phyloP scores from a whole-genome alignment of 345 rosid species.

The Gossypium herbaceum region DNA sequence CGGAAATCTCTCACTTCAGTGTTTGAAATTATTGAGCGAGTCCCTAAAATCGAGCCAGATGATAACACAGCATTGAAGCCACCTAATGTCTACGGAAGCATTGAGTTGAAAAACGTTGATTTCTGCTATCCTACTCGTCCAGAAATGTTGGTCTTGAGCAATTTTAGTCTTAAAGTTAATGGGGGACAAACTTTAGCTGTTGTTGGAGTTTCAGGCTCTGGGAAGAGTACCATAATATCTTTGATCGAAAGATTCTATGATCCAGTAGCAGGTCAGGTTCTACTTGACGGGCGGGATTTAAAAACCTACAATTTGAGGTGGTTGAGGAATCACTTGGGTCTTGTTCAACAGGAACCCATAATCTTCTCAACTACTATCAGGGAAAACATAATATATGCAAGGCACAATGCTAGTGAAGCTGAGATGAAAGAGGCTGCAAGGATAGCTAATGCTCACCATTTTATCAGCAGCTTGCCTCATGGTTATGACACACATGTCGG shows the following conservation, averaged over 20 bases:
- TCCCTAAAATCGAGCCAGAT: conserved; percentile 93
- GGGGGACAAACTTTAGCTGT: conserved; percentile 98
- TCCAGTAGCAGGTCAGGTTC: conserved; percentile 96
- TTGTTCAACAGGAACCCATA: conserved; percentile 95
- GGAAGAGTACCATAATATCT: conserved; percentile 95
- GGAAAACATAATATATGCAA: conserved; percentile 93
- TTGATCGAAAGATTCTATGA: conserved; percentile 92
- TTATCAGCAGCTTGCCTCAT: conserved; percentile 93
- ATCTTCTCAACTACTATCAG: conserved; percentile 92
- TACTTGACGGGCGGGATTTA: conserved; percentile 86
- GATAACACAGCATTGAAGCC: conserved; percentile 84
- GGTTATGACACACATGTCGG: conserved; percentile 98
- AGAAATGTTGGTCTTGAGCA: conserved; percentile 85
- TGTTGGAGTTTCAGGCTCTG: conserved; percentile 99
- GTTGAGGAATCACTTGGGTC: conserved; percentile 92
- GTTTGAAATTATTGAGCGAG: conserved; percentile 92
- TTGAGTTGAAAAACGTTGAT: conserved; percentile 89
- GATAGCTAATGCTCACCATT: conserved; percentile 98
- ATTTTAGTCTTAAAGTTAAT: conserved; percentile 86
- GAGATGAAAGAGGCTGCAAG: conserved; percentile 99
- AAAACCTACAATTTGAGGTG: conserved; percentile 83
- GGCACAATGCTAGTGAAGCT: conserved; percentile 96
- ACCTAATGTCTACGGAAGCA: conserved; percentile 91
- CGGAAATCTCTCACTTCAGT: conserved; percentile 86
- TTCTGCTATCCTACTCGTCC: conserved; percentile 94